Evolutionary conservation across 176 grass and related monocot genomes (phyloP), one percentile per base, ranked within the genome.

Genomic region (Oryza meridionalis): DNA sequence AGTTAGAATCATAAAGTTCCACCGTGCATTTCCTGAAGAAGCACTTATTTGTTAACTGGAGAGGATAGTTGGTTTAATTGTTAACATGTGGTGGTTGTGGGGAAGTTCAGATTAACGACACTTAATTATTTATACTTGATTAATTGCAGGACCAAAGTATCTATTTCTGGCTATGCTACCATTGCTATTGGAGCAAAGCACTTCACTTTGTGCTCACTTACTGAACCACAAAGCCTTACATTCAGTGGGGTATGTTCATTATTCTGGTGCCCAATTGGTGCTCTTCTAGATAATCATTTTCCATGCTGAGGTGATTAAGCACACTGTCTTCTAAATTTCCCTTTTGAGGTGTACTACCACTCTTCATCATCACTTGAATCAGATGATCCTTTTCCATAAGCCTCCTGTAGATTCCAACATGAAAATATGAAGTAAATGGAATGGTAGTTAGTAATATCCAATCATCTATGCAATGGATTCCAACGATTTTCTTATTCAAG

Each of bases 321-420:
- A 65, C 84, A 13, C 73, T 85, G 69, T 71, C 93, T 83, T 90
- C 75, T 77, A 49, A 62, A 50, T 90, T 87, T 67, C 66, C 88
- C 74, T 90, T 89, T 68, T 82, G 82, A 9, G 10, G 29, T 84
- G 49, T 80, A 53, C 70, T 77, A 74, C 97, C 93, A 99, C 70
- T 92, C 93, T 82, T 94, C 88, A 73, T 96, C 93, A 42, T 92
- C 91, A 84, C 86, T 94, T 78, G 97, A 88, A 82, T 69, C 81
- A 44, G 89, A 91, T 79, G 83, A 90, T 84, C 40, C 70, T 84
- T 96, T 82, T 64, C 72, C 93, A 92, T 90, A 92, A 65, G 89
- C 82, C 68, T 94, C 97, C 97, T 96, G 87, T 68, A 83, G 53
- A 83, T 86, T 90, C 42, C 47, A 77, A 86, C 40, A 75, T 70